Evolutionary conservation across 2,329 filamentous ascomycete genomes (phyloP).

Genomic region (Verticillium longisporum): DNA sequence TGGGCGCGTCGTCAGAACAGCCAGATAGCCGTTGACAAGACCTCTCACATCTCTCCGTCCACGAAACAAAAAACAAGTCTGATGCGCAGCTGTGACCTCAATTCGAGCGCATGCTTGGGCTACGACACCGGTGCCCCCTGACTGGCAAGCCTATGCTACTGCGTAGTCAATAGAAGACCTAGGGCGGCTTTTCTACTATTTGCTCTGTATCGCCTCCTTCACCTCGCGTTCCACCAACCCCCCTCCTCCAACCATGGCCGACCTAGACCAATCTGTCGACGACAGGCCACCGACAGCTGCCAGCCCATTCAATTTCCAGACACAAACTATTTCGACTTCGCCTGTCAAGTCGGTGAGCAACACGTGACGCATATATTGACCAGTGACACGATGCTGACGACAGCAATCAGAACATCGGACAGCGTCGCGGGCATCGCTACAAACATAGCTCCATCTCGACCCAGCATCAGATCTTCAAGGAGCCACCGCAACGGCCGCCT

Average conservation of each 20-base stretch:
- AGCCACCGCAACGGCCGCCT: constrained; percentile 78
- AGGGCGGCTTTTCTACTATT: background rate
- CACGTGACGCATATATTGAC: no score
- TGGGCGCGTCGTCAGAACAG: background rate
- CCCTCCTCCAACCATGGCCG: constrained; percentile 24
- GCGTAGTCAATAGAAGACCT: background rate
- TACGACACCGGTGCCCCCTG: background rate
- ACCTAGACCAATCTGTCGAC: constrained; percentile 18
- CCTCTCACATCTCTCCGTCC: background rate
- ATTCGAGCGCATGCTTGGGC: no score
- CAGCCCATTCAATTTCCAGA: constrained; percentile 93
- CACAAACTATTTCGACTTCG: constrained; percentile 66
- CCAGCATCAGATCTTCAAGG: constrained; percentile 90
- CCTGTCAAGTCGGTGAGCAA: constrained; percentile 66
- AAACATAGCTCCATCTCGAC: constrained; percentile 90
- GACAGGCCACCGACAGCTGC: constrained; percentile 23
- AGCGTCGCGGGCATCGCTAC: constrained; percentile 93
- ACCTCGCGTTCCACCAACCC: background rate
- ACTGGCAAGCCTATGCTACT: background rate
- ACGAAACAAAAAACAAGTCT: no score
- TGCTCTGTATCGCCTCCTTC: background rate
- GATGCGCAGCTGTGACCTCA: no score
- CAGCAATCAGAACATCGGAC: constrained; percentile 66
- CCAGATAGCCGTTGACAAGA: background rate
- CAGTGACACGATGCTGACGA: background rate